A percentile compares a stretch with the other conserved stretches of the same genome.
phyloP scores from a whole-genome alignment of 768 basidiomycete species.

The Suillus alpinus region DNA sequence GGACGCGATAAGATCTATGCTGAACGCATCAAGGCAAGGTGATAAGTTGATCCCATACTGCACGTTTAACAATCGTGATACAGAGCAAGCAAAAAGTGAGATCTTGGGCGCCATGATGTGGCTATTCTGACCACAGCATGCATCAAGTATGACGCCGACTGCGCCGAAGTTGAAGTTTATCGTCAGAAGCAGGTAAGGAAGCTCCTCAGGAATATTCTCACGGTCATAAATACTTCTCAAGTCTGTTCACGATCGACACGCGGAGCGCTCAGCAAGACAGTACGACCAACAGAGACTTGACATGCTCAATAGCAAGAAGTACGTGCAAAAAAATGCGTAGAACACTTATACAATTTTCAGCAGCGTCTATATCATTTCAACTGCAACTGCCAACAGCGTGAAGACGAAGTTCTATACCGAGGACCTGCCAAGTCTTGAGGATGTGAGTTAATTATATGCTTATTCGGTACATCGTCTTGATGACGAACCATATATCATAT shows the following conservation, averaged over 20 bases:
- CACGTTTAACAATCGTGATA: not conserved
- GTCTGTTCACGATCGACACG: slow-evolving; percentile 63
- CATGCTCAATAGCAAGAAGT: slow-evolving; percentile 86
- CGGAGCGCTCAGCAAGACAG: slow-evolving; percentile 70
- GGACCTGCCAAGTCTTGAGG: slow-evolving; percentile 66
- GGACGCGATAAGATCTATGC: slow-evolving; percentile 68
- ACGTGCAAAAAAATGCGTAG: slow-evolving; percentile 9
- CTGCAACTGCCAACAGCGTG: slow-evolving; percentile 61
- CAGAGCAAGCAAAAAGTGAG: slow-evolving; percentile 33
- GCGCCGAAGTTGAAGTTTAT: slow-evolving; percentile 64
- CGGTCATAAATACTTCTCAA: not conserved
- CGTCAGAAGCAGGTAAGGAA: slow-evolving; percentile 71
- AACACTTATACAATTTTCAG: not conserved
- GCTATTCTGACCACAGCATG: slow-evolving; percentile 3
- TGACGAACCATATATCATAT: slow-evolving; percentile 12
- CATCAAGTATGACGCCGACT: slow-evolving; percentile 75
- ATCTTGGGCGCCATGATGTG: slow-evolving; percentile 2
- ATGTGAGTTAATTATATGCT: slow-evolving; percentile 47
- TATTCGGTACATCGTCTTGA: slow-evolving; percentile 6
- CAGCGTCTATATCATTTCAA: slow-evolving; percentile 60
- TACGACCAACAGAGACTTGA: slow-evolving; percentile 73
- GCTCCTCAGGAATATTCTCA: not conserved
- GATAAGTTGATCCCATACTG: not conserved
- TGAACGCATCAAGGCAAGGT: slow-evolving; percentile 66
- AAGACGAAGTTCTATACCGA: slow-evolving; percentile 72